Evolutionary conservation across 805 yeast genomes (phyloP).

Genomic region (Henningerozyma blattae): DNA sequence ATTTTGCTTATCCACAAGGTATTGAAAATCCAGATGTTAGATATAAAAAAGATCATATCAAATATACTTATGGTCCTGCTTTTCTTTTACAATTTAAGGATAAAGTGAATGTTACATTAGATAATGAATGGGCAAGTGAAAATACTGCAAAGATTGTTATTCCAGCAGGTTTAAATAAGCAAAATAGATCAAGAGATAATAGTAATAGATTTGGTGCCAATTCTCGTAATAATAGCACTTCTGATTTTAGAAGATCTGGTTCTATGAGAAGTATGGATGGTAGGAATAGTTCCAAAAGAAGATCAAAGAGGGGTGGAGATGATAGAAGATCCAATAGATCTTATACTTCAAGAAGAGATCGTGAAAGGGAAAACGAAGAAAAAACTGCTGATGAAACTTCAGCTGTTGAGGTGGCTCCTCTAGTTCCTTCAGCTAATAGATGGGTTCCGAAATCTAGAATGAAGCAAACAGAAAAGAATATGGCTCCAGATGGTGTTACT

Average conservation of each 20-base stretch:
- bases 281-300: constrained; percentile 52
- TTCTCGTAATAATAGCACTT: constrained; percentile 26
- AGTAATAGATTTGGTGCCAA: constrained; percentile 20
- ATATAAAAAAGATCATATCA: constrained; percentile 22
- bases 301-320: constrained; percentile 35
- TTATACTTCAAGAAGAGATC: constrained; percentile 29
- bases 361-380: constrained; percentile 31
- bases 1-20: constrained; percentile 44
- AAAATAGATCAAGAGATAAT: constrained; percentile 18
- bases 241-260: constrained; percentile 27
- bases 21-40: constrained; percentile 37
- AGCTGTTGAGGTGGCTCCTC: constrained; percentile 65
- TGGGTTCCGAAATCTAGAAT: constrained; percentile 82
- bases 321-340: constrained; percentile 27
- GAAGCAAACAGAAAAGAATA: constrained; percentile 43
- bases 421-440: constrained; percentile 73
- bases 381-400: constrained; percentile 35
- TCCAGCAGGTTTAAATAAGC: constrained; percentile 16
- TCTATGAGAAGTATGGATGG: constrained; percentile 30
- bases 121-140: constrained; percentile 41
- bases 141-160: constrained; percentile 23
- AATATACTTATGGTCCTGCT: constrained; percentile 61
- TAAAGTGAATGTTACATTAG: constrained; percentile 44
- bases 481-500: constrained; percentile 72
- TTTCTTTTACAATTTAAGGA: constrained; percentile 71